Conservation (phyloP, 768 basidiomycete genomes). For the Mycena vitilis region DNA sequence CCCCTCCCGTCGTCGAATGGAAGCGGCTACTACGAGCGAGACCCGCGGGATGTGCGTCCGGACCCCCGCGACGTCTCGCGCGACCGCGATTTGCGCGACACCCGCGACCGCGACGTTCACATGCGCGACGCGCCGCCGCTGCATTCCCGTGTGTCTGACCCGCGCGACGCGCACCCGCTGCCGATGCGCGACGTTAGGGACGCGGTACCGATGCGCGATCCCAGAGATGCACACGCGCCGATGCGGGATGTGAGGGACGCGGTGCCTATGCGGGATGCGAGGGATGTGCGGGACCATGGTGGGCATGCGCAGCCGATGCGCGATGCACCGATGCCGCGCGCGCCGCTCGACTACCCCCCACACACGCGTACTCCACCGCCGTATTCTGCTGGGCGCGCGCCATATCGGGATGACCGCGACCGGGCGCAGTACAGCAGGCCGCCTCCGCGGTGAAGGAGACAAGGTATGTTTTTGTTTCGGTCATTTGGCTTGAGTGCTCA, state of each 20-base stretch:
- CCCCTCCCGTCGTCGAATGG: conserved; percentile 8
- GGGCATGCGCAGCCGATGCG: conserved; percentile 21
- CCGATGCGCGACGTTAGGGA: conserved; percentile 24
- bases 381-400: conserved; percentile 22
- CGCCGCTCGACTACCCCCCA: conserved; percentile 32
- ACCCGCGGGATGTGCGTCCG: conserved; percentile 19
- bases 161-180: conserved; percentile 11
- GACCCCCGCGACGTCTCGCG: conserved; percentile 17
- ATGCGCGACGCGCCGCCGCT: conserved; percentile 24
- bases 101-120: conserved; percentile 17
- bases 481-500: not conserved
- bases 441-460: conserved; percentile 13
- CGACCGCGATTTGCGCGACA: conserved; percentile 17
- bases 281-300: conserved; percentile 1
- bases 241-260: conserved; percentile 25
- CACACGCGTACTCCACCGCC: conserved; percentile 28
- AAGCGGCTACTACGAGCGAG: conserved; percentile 30
- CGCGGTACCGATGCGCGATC: conserved; percentile 26
- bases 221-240: conserved; percentile 18
- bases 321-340: conserved; percentile 21
- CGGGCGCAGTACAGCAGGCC: conserved; percentile 24
- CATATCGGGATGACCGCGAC: conserved; percentile 30
- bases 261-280: conserved; percentile 15
- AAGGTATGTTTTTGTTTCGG: conserved; percentile 4
- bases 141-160: conserved; percentile 8